Evolutionary conservation across 768 basidiomycete species (phyloP).

Genomic region (Leccinum uliginosum): DNA sequence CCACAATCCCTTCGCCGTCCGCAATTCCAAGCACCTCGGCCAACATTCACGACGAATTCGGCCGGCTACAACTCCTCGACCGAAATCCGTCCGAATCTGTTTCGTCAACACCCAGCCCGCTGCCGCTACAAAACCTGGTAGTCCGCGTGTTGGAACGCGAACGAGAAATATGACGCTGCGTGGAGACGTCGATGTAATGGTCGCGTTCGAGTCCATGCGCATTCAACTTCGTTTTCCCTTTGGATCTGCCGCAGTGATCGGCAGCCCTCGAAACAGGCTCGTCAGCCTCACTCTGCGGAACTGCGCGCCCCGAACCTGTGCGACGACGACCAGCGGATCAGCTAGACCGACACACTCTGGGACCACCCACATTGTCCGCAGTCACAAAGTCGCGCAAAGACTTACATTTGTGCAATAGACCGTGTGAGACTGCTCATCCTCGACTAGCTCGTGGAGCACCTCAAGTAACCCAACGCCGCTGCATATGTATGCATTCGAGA

Average conservation of each 20-base stretch:
- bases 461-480: conserved; percentile 46
- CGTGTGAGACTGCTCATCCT: conserved; percentile 39
- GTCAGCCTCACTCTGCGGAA: conserved; percentile 55
- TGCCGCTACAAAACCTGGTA: conserved; percentile 1
- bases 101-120: conserved; percentile 5
- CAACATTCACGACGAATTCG: conserved; percentile 38
- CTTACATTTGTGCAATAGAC: conserved; percentile 50
- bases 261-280: conserved; percentile 45
- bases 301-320: conserved; percentile 50
- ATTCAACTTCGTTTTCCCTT: conserved; percentile 3
- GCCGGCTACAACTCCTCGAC: conserved; percentile 12
- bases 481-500: conserved; percentile 61
- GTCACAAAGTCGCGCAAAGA: conserved; percentile 43
- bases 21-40: conserved; percentile 38
- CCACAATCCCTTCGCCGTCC: conserved; percentile 34
- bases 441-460: conserved; percentile 40
- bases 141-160: conserved; percentile 27
- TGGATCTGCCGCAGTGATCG: conserved; percentile 26
- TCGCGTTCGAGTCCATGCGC: conserved; percentile 28
- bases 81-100: conserved; percentile 2
- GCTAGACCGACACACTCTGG: conserved; percentile 19
- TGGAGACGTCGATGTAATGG: conserved; percentile 22
- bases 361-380: conserved; percentile 50
- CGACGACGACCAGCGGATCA: conserved; percentile 42
- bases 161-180: conserved; percentile 26